Evolutionary conservation across 768 basidiomycete species (phyloP).

Genomic region (Trametes coccinea): DNA sequence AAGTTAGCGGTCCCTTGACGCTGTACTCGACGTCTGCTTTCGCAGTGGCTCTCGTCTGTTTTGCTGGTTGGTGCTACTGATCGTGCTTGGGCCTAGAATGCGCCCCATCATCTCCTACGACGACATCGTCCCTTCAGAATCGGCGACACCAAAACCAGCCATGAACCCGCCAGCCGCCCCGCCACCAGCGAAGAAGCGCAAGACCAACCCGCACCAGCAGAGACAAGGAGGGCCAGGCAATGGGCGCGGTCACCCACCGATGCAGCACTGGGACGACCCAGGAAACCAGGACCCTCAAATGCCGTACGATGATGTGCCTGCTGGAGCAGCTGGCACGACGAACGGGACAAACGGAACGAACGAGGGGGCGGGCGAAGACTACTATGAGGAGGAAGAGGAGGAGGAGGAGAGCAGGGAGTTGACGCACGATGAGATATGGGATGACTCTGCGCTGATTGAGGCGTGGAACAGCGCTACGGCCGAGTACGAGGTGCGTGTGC

Average conservation of each 20-base stretch:
- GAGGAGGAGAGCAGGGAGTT: constrained; percentile 59
- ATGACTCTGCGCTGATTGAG: constrained; percentile 78
- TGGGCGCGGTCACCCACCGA: constrained; percentile 16
- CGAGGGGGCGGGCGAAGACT: constrained; percentile 29
- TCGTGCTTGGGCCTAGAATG: constrained; percentile 17
- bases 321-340: background rate
- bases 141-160: constrained; percentile 23
- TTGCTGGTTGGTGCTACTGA: too few relatives aligned
- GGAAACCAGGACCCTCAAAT: constrained; percentile 29
- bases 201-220: constrained; percentile 39
- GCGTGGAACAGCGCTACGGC: constrained; percentile 86
- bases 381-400: constrained; percentile 40
- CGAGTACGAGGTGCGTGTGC: constrained; percentile 63
- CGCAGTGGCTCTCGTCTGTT: too few relatives aligned
- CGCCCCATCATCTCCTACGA: constrained; percentile 62
- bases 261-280: constrained; percentile 50
- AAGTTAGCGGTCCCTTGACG: too few relatives aligned
- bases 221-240: constrained; percentile 20
- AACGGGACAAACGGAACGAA: constrained; percentile 9
- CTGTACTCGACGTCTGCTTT: too few relatives aligned
- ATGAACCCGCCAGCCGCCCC: constrained; percentile 23
- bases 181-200: constrained; percentile 59
- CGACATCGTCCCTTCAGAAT: constrained; percentile 54
- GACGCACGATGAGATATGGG: constrained; percentile 79
- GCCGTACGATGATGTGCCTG: constrained; percentile 35